A percentile compares a stretch with the other conserved stretches of the same genome.
Evolutionary conservation across 1,139 yeast genomes (phyloP).

Genomic region (Taiozyma onychis): DNA sequence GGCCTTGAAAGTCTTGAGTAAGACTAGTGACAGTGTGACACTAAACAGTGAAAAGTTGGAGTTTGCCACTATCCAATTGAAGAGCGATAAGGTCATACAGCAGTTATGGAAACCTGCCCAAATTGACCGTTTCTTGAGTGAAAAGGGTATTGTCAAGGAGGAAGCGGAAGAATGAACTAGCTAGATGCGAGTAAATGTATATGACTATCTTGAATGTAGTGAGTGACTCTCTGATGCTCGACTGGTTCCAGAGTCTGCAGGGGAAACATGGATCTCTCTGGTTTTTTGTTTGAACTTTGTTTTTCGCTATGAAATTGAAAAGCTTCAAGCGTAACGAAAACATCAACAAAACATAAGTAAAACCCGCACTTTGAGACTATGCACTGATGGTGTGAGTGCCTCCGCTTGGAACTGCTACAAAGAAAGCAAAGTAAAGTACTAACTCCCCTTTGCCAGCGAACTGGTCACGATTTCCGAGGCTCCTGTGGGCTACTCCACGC

Average conservation of each 20-base stretch:
- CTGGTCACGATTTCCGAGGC: conserved; percentile 36
- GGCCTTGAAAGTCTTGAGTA: conserved; percentile 87
- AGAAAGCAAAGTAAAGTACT: neutral
- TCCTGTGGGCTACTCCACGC: conserved; percentile 79
- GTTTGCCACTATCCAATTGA: conserved; percentile 69
- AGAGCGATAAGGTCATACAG: conserved; percentile 44
- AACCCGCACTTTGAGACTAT: neutral
- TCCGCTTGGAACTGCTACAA: neutral
- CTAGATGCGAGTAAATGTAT: neutral
- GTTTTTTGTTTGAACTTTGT: neutral
- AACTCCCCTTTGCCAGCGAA: conserved; percentile 8
- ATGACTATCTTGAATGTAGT: neutral
- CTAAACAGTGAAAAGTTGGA: conserved; percentile 86
- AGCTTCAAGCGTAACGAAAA: neutral
- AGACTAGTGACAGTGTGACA: conserved; percentile 89
- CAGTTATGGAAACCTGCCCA: conserved; percentile 78
- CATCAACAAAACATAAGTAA: neutral
- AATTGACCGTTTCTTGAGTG: conserved; percentile 67
- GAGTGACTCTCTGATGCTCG: neutral
- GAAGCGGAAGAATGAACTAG: conserved; percentile 37
- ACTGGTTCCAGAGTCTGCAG: too few species aligned
- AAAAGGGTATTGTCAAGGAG: conserved; percentile 59
- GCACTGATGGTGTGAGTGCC: neutral
- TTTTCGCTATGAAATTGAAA: neutral
- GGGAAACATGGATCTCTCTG: too few species aligned